Percentiles rank a stretch among this genome's conserved stretches.
Evolutionary conservation across 495 filamentous ascomycete genomes (phyloP).

Genomic region (Margaritispora aquatica): DNA sequence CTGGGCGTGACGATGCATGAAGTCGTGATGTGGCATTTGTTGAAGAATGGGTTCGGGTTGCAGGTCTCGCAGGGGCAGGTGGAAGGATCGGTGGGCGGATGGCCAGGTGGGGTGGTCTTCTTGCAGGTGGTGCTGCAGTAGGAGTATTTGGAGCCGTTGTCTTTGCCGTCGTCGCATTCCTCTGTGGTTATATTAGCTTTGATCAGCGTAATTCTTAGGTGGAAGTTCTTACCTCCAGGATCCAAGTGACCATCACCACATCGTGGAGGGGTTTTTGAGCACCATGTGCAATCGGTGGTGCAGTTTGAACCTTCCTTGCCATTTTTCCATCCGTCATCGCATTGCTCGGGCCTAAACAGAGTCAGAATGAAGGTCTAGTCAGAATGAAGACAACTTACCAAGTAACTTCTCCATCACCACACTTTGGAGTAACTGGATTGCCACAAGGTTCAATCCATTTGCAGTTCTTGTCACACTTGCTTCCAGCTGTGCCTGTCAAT

Average conservation of each 20-base stretch:
- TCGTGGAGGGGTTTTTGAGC: neutral
- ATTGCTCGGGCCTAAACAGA: neutral
- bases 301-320: neutral
- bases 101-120: neutral
- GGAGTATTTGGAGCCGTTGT: conserved; percentile 1
- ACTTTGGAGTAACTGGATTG: neutral
- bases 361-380: neutral
- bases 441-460: conserved; percentile 2
- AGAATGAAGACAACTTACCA: neutral
- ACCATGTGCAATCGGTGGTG: conserved; percentile 7
- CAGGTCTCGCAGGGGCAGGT: conserved; percentile 8
- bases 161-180: conserved; percentile 8
- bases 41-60: conserved; percentile 12
- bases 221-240: too few relatives aligned
- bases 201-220: too few relatives aligned
- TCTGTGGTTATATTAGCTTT: too few relatives aligned
- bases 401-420: neutral
- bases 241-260: conserved; percentile 6
- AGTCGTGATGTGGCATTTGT: conserved; percentile 11
- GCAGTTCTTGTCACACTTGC: conserved; percentile 3
- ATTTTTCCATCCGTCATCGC: neutral
- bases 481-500: neutral
- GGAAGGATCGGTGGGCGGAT: neutral
- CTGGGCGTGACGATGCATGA: conserved; percentile 7
- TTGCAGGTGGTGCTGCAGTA: conserved; percentile 1